A percentile compares a stretch with the other conserved stretches of the same genome.
Evolutionary conservation across 768 basidiomycete species (phyloP).

Genomic region (Boletus coccyginus): DNA sequence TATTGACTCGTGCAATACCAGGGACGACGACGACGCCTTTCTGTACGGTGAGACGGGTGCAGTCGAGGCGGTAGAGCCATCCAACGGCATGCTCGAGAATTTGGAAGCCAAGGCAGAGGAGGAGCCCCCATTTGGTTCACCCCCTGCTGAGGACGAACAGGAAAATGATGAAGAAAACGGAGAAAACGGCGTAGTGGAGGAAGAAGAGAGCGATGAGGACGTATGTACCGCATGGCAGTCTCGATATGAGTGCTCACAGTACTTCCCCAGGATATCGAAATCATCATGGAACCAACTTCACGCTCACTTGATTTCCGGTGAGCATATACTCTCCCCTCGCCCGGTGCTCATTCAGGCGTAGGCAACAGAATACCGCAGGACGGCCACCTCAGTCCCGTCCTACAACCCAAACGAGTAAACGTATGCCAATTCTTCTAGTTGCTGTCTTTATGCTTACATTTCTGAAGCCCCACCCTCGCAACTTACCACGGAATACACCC

Average conservation of each 20-base stretch:
- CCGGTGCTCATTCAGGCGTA: slow-evolving; percentile 12
- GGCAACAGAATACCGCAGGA: slow-evolving; percentile 35
- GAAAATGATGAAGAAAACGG: slow-evolving; percentile 32
- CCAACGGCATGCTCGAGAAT: slow-evolving; percentile 50
- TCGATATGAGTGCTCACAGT: slow-evolving; percentile 3
- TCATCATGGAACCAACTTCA: slow-evolving; percentile 79
- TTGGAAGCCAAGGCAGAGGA: slow-evolving; percentile 46
- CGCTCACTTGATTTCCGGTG: slow-evolving; percentile 77
- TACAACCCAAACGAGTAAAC: slow-evolving; percentile 33
- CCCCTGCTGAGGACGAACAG: slow-evolving; percentile 20
- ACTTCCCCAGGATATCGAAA: slow-evolving; percentile 70
- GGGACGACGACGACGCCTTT: slow-evolving; percentile 83
- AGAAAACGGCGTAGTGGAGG: slow-evolving; percentile 42
- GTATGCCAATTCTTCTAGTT: slow-evolving; percentile 10
- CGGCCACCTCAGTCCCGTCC: slow-evolving; percentile 32
- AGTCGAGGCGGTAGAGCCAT: slow-evolving; percentile 40
- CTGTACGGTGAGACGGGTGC: slow-evolving; percentile 60
- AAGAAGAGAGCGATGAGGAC: slow-evolving; percentile 46
- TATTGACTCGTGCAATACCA: slow-evolving; percentile 32
- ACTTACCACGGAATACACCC: slow-evolving; percentile 81
- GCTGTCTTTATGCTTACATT: slow-evolving; percentile 5
- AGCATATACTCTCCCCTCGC: slow-evolving; percentile 10
- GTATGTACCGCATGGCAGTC: slow-evolving; percentile 31
- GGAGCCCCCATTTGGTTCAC: slow-evolving; percentile 31
- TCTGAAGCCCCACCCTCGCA: slow-evolving; percentile 44